Evolutionary conservation across 768 basidiomycete species (phyloP).

Genomic region (Stropharia rugosoannulata): DNA sequence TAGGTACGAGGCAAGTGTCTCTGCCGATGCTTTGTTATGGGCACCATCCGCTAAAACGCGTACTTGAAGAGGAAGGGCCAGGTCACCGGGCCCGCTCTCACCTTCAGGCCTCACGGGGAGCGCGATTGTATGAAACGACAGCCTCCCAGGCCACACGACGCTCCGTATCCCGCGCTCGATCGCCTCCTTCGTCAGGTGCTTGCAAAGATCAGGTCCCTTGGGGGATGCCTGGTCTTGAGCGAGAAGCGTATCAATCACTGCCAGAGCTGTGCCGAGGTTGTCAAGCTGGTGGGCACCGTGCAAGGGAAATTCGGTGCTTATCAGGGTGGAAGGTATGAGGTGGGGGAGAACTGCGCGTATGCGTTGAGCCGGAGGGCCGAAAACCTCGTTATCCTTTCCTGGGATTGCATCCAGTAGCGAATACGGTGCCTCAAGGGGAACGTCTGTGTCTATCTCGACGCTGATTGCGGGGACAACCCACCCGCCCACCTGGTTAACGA

Average conservation of each 20-base stretch:
- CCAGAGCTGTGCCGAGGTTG: conserved; percentile 74
- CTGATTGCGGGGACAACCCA: too few species aligned
- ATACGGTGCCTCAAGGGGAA: too few species aligned
- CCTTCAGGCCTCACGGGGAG: too few species aligned
- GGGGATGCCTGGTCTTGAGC: background rate
- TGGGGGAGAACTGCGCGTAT: background rate
- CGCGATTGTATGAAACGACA: conserved; percentile 60
- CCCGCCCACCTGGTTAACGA: too few species aligned
- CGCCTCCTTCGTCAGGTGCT: conserved; percentile 44
- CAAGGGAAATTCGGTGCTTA: conserved; percentile 60
- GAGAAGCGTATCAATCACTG: conserved; percentile 58
- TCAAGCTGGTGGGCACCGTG: conserved; percentile 83
- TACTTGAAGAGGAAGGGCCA: conserved; percentile 12
- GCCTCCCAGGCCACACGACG: conserved; percentile 79
- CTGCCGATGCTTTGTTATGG: conserved; percentile 83
- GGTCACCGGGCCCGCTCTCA: too few species aligned
- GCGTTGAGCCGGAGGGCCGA: background rate
- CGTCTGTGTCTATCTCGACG: too few species aligned
- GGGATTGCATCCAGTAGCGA: background rate
- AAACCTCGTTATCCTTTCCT: background rate
- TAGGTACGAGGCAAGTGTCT: conserved; percentile 67
- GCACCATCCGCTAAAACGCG: conserved; percentile 85
- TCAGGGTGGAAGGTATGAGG: conserved; percentile 42
- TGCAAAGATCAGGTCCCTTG: background rate
- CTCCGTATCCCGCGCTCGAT: conserved; percentile 57